Conservation (phyloP, 78 protist species). For the Reticulomyxa filosa region DNA sequence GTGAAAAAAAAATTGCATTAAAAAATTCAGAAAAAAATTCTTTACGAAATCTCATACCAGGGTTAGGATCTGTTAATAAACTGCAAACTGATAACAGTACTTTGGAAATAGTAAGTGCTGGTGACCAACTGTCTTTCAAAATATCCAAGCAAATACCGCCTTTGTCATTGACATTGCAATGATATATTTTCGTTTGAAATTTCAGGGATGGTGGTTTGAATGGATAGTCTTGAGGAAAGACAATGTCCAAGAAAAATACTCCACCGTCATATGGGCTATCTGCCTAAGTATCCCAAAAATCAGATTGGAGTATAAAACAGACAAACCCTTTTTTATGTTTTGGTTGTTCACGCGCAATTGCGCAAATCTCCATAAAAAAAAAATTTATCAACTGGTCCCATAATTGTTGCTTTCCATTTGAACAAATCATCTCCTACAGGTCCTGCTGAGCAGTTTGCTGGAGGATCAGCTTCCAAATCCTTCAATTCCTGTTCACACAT, state of each 20-base stretch:
- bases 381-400: slow-evolving; percentile 43
- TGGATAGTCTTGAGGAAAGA: slow-evolving; percentile 46
- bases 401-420: slow-evolving; percentile 80
- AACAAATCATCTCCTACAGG: slow-evolving; percentile 68
- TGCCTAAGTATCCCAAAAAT: no score
- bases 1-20: no score
- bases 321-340: no score
- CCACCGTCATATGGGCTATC: slow-evolving; percentile 75
- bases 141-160: slow-evolving; percentile 73
- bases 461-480: slow-evolving; percentile 75
- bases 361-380: no score
- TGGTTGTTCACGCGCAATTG: no score
- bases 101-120: slow-evolving; percentile 42
- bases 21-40: no score
- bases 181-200: slow-evolving; percentile 63
- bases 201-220: slow-evolving; percentile 48
- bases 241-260: slow-evolving; percentile 37
- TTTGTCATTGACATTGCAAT: slow-evolving; percentile 50
- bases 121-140: slow-evolving; percentile 51
- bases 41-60: no score
- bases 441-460: slow-evolving; percentile 75
- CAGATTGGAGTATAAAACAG: no score
- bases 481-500: slow-evolving; percentile 75
- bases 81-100: slow-evolving; percentile 30
- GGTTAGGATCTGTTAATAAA: slow-evolving; percentile 53